A percentile compares a stretch with the other conserved stretches of the same genome.
Evolutionary conservation across 495 filamentous ascomycete genomes (phyloP).

Genomic region (Oleoguttula mirabilis): DNA sequence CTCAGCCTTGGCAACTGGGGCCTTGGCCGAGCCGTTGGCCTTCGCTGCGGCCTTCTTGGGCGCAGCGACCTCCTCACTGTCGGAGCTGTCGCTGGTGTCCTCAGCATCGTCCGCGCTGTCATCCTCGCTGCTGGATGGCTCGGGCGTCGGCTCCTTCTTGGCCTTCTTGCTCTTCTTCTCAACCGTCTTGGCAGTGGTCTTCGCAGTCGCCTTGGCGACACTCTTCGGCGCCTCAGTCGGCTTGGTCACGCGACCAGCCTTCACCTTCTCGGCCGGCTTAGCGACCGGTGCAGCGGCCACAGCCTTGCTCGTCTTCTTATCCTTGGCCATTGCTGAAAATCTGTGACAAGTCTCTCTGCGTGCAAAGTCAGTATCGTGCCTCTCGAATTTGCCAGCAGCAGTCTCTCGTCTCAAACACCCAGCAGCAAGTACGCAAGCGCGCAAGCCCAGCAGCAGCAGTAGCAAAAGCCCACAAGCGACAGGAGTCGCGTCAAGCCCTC

Average conservation of each 20-base stretch:
- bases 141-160: constrained; percentile 40
- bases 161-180: constrained; percentile 30
- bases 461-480: constrained; percentile 21
- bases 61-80: constrained; percentile 26
- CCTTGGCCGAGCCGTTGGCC: constrained; percentile 15
- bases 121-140: constrained; percentile 22
- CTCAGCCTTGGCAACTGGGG: constrained; percentile 1
- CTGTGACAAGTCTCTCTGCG: constrained; percentile 17
- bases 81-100: constrained; percentile 19
- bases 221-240: constrained; percentile 31
- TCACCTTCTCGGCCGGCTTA: constrained; percentile 27
- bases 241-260: constrained; percentile 37
- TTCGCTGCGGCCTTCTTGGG: constrained; percentile 16
- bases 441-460: constrained; percentile 6
- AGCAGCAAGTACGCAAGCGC: constrained; percentile 16
- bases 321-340: constrained; percentile 34
- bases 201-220: constrained; percentile 20
- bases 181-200: constrained; percentile 32
- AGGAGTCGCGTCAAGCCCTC: constrained; percentile 23
- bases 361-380: constrained; percentile 14
- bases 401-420: constrained; percentile 22
- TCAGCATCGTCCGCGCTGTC: constrained; percentile 18
- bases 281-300: constrained; percentile 16
- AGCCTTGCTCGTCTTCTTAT: constrained; percentile 38
- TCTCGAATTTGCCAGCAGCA: constrained; percentile 4